These are phyloP conservation scores for Herpetospermum pedunculosum DNA, from an alignment of 306 rosid genomes.

Conservation along the genomic window DNA sequence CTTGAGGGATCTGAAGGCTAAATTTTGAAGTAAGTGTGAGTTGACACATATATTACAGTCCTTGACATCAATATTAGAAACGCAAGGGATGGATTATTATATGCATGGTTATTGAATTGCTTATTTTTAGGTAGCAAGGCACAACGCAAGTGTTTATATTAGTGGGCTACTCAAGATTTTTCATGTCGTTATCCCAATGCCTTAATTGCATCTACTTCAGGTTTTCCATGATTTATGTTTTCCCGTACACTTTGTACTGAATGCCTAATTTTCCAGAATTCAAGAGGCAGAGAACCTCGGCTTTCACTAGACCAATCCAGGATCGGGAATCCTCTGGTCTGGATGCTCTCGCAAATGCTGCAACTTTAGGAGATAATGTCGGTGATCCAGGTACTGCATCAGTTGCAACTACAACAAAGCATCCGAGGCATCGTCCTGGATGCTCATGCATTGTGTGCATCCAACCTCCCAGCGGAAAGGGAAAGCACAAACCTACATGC, in stretches of 20 bases:
- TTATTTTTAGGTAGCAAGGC: not conserved
- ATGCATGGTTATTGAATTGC: not conserved
- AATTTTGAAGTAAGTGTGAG: slow-evolving; percentile 1
- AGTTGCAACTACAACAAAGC: slow-evolving; percentile 81
- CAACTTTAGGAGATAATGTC: slow-evolving; percentile 60
- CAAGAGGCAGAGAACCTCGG: slow-evolving; percentile 47
- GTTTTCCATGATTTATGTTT: not conserved
- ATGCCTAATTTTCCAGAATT: slow-evolving; percentile 35
- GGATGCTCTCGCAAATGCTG: slow-evolving; percentile 92
- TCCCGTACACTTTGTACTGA: not conserved
- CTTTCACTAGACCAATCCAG: slow-evolving; percentile 34
- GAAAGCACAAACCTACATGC: slow-evolving; percentile 97
- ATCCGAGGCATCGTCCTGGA: slow-evolving; percentile 97
- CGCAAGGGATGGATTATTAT: not conserved
- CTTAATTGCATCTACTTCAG: not conserved
- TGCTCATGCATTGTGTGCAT: slow-evolving; percentile 99
- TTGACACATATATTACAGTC: not conserved
- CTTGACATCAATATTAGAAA: not conserved
- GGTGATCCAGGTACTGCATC: slow-evolving; percentile 50
- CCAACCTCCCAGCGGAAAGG: slow-evolving; percentile 99
- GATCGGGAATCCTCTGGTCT: slow-evolving; percentile 71
- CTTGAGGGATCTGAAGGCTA: not conserved
- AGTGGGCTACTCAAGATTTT: not conserved
- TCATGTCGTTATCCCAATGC: not conserved
- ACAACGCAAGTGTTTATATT: not conserved